These are phyloP conservation scores for Phoma sp. DNA, from an alignment of 2,329 filamentous ascomycete species.

Conservation along the genomic window DNA sequence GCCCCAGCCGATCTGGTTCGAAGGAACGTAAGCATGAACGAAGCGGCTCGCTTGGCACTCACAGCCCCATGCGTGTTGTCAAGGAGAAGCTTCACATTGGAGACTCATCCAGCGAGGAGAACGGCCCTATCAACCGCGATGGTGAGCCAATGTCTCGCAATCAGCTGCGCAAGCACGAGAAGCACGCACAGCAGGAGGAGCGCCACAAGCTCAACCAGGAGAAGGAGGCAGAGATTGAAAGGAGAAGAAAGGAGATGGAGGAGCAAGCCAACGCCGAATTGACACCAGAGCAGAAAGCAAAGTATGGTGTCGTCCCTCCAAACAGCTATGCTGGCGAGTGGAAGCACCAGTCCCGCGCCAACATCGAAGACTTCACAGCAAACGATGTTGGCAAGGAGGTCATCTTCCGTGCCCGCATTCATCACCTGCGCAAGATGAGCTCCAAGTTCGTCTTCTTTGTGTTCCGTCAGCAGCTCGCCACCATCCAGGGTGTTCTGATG, in stretches of 20 bases:
- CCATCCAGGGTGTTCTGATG: constrained; percentile 82
- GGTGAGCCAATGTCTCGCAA: constrained; percentile 59
- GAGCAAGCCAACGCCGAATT: constrained; percentile 60
- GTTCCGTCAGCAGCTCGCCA: constrained; percentile 82
- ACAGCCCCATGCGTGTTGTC: constrained; percentile 50
- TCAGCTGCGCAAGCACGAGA: constrained; percentile 59
- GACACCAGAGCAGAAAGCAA: constrained; percentile 64
- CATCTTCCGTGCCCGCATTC: constrained; percentile 74
- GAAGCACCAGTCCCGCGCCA: constrained; percentile 56
- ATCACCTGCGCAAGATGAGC: constrained; percentile 82
- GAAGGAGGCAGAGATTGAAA: constrained; percentile 54
- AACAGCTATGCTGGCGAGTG: constrained; percentile 65
- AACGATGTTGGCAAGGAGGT: constrained; percentile 66
- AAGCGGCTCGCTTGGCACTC: constrained; percentile 36
- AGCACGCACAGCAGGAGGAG: constrained; percentile 54
- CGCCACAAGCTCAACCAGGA: constrained; percentile 54
- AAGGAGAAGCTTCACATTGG: constrained; percentile 52
- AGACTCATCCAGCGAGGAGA: constrained; percentile 41
- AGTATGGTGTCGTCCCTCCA: constrained; percentile 65
- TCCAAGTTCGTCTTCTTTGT: constrained; percentile 84
- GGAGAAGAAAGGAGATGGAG: constrained; percentile 57
- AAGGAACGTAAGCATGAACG: constrained; percentile 31
- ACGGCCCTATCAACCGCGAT: constrained; percentile 56
- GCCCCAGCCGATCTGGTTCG: constrained; percentile 38
- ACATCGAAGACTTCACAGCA: constrained; percentile 60